A percentile compares a stretch with the other conserved stretches of the same genome.
These are phyloP conservation scores for Tylopilus rubrobrunneus DNA, from an alignment of 768 basidiomycete genomes.

Conservation along the genomic window DNA sequence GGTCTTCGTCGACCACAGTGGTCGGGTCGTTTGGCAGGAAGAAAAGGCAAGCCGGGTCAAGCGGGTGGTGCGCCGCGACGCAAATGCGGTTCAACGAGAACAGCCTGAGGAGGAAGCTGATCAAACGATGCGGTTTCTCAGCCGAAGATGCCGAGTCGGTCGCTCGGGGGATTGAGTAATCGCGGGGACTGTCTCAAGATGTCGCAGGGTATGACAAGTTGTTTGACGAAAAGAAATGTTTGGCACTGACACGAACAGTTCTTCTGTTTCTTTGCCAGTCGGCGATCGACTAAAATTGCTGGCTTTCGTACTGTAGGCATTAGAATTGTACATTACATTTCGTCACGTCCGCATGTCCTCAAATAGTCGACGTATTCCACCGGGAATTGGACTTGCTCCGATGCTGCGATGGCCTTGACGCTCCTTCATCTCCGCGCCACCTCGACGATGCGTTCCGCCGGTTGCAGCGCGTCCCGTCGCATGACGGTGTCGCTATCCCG, in stretches of 20 bases:
- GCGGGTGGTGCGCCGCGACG: constrained; percentile 18
- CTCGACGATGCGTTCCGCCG: constrained; percentile 70
- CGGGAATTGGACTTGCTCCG: constrained; percentile 86
- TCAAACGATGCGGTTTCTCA: constrained; percentile 23
- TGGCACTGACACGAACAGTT: constrained; percentile 2
- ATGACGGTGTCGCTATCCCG: constrained; percentile 27
- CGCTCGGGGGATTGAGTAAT: constrained; percentile 17
- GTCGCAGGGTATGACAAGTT: constrained; percentile 9
- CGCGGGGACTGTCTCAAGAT: constrained; percentile 3
- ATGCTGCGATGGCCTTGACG: constrained; percentile 88
- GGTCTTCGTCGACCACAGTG: constrained; percentile 17
- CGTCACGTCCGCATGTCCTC: constrained; percentile 17
- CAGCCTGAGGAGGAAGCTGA: constrained; percentile 19
- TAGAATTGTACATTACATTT: constrained; percentile 3
- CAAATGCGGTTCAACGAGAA: constrained; percentile 6
- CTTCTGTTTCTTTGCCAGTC: constrained; percentile 9
- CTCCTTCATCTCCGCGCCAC: constrained; percentile 75
- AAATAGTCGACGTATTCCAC: constrained; percentile 72
- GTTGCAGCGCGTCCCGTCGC: constrained; percentile 49
- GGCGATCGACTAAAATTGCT: neutral
- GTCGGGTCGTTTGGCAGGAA: constrained; percentile 19
- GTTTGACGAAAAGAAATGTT: constrained; percentile 22
- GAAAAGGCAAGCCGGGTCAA: constrained; percentile 25
- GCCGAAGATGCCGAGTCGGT: constrained; percentile 17
- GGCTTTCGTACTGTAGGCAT: neutral